Percentiles rank a stretch among this genome's conserved stretches.
Conservation (phyloP, 73 alveolate species). For the Uronychia setigera region DNA sequence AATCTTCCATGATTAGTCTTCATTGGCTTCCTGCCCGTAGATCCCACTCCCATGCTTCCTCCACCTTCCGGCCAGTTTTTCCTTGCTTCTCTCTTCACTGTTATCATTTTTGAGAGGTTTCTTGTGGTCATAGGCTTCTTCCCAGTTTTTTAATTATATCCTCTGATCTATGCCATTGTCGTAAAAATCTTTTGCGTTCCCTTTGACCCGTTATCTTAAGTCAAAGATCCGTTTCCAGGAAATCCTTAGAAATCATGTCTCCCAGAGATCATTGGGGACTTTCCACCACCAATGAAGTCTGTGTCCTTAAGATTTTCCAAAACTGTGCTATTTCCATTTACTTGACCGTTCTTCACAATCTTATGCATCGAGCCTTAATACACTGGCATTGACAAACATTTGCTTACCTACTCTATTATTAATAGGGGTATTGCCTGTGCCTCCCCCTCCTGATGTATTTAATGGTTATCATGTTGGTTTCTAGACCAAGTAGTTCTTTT, state of each 20-base stretch:
- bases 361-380: background rate
- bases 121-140: background rate
- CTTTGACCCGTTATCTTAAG: background rate
- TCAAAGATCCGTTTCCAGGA: background rate
- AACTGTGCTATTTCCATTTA: background rate
- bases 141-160: background rate
- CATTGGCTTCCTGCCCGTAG: background rate
- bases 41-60: no score
- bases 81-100: background rate
- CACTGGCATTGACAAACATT: background rate
- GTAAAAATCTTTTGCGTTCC: background rate
- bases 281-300: background rate
- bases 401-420: background rate
- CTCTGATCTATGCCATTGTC: background rate
- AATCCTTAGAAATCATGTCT: background rate
- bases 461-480: no score
- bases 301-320: background rate
- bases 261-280: background rate
- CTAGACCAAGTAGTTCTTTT: no score
- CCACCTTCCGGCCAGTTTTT: background rate
- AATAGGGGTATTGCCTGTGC: no score
- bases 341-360: background rate
- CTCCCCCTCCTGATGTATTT: no score
- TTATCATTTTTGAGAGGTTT: background rate
- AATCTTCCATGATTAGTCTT: background rate